phyloP scores from a whole-genome alignment of 345 rosid species.

The Viola odorata region DNA sequence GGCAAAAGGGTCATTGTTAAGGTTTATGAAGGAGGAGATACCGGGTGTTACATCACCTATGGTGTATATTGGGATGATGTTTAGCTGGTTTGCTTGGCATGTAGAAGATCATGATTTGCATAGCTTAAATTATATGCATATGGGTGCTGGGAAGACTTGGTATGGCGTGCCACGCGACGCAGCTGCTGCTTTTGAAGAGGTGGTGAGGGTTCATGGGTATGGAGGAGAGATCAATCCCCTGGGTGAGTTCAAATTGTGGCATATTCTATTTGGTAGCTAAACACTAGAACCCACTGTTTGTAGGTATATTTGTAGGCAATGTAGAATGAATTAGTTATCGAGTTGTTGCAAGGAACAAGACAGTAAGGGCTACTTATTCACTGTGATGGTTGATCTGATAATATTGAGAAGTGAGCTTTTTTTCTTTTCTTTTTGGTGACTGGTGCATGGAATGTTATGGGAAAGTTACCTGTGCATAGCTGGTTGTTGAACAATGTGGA shows the following conservation, averaged over 20 bases:
- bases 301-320: background rate
- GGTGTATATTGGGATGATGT: constrained; percentile 95
- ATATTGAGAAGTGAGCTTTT: background rate
- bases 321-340: background rate
- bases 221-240: constrained; percentile 95
- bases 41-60: constrained; percentile 98
- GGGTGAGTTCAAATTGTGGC: constrained; percentile 41
- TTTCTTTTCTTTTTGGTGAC: background rate
- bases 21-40: constrained; percentile 96
- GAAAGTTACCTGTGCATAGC: too few species aligned
- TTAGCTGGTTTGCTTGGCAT: constrained; percentile 99
- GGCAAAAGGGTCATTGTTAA: constrained; percentile 82
- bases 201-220: constrained; percentile 88
- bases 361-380: too few species aligned
- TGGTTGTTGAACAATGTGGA: too few species aligned
- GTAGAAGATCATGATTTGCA: constrained; percentile 97
- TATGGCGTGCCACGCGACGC: constrained; percentile 96
- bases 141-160: constrained; percentile 97
- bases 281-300: constrained; percentile 27
- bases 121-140: constrained; percentile 95
- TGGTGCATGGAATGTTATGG: background rate
- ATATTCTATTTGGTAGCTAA: background rate
- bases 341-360: too few species aligned
- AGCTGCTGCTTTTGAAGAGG: constrained; percentile 91
- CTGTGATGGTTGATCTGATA: background rate